Base-by-base conservation (phyloP, 1,284 basidiomycete genomes). In the Phellopilus nigrolimitatus region DNA sequence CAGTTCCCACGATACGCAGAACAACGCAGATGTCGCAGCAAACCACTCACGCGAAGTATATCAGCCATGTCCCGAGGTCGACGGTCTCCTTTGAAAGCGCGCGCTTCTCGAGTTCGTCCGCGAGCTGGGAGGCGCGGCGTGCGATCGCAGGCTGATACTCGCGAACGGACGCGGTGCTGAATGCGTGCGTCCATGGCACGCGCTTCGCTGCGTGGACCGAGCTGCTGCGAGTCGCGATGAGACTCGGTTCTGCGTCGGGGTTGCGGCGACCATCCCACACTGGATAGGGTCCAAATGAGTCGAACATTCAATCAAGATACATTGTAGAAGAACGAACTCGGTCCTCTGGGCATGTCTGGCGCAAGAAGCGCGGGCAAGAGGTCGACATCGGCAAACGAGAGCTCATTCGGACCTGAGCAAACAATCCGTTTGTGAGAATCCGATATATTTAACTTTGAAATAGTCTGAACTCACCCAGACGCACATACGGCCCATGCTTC, bases 151-250 rank as follows among this genome's bases (percentile, higher is more conserved):
- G 65, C 43, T 70, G 62, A 48, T 73, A 75, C 24, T 66, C 68
- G 53, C 61, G 68, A n/a, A 76, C 54, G 5, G 70, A 62, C 17
- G 63, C 58, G 4, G 64, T 61, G 43, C 61, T 68, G 56, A 74
- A 72, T 4, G 67, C 74, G 33, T 66, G 64, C 52, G 65, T 69
- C 74, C 74, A 76, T 6, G 65, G 64, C 43, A 63, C 64, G 28
- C 74, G 69, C 30, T 68, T 59, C 8, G 64, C 61, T 3, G 66
- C 63, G 55, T 76, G 74, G 27, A 66, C 64, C 19, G 62, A 60
- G 15, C 63, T 56, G 57, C 71, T 62, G 9, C 65, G 64, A 5
- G 64, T 59, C 10, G 30, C 28, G 34, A 53, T 28, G 1, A 53
- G 22, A 19, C 12, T 36, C 6, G 46, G 33, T 24, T n/a, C 17